A percentile compares a stretch with the other conserved stretches of the same genome.
Conservation (phyloP, 169 alveolate species). For the Babesia ovata region DNA sequence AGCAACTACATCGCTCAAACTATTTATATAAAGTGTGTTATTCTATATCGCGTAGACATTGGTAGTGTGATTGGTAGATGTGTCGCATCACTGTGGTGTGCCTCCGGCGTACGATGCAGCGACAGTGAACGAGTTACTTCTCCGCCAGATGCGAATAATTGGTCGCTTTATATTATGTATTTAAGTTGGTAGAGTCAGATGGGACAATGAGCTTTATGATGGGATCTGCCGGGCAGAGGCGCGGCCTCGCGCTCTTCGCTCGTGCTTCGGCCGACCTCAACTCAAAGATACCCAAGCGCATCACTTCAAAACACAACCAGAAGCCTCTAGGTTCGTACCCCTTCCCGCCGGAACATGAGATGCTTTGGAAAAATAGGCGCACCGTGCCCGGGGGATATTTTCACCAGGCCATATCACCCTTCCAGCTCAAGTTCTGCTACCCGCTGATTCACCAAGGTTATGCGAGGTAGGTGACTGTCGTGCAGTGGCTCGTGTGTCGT, state of each 20-base stretch:
- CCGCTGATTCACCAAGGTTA: slow-evolving; percentile 85
- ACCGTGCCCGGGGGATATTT: slow-evolving; percentile 83
- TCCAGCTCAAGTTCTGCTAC: slow-evolving; percentile 81
- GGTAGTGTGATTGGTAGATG: not conserved
- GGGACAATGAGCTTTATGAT: too few species aligned
- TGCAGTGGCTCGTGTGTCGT: not conserved
- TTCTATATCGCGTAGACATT: too few species aligned
- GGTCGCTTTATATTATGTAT: too few species aligned
- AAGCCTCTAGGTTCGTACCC: slow-evolving; percentile 86
- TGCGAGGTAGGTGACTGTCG: slow-evolving; percentile 74
- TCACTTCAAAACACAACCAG: slow-evolving; percentile 78
- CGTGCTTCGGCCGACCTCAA: slow-evolving; percentile 44
- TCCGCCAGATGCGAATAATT: too few species aligned
- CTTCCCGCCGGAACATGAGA: slow-evolving; percentile 85
- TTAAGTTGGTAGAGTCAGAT: too few species aligned
- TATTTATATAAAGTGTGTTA: too few species aligned
- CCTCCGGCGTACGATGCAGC: not conserved
- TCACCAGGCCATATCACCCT: slow-evolving; percentile 86
- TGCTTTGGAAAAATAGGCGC: slow-evolving; percentile 86
- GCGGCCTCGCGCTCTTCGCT: slow-evolving; percentile 45
- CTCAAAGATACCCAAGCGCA: slow-evolving; percentile 51
- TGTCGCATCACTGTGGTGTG: not conserved
- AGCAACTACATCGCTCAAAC: too few species aligned
- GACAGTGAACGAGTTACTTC: too few species aligned
- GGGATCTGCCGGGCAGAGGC: slow-evolving; percentile 15